phyloP scores from a whole-genome alignment of 768 basidiomycete genomes.

The Infundibulicybe gibba region DNA sequence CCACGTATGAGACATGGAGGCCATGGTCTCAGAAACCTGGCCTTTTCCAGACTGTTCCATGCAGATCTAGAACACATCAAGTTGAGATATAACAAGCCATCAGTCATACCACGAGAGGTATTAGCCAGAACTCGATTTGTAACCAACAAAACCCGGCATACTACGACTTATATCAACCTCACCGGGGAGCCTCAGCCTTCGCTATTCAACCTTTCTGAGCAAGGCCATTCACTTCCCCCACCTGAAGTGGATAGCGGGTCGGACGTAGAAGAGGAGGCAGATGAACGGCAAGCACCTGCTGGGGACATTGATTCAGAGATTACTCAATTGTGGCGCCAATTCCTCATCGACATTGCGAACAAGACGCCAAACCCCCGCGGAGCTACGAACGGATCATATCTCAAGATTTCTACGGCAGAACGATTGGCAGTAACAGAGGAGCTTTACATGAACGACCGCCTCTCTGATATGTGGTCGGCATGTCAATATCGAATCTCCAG shows the following conservation, averaged over 20 bases:
- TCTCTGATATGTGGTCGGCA: background rate
- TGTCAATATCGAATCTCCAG: background rate
- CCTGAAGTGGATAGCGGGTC: background rate
- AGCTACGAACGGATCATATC: slow-evolving; percentile 1
- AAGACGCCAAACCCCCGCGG: slow-evolving; percentile 5
- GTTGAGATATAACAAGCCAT: too few species aligned
- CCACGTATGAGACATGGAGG: background rate
- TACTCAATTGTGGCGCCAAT: slow-evolving; percentile 1
- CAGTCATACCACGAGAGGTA: background rate
- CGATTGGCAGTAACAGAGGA: background rate
- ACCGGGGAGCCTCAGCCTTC: background rate
- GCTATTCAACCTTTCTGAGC: background rate
- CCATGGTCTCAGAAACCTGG: background rate
- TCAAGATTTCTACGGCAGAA: slow-evolving; percentile 2
- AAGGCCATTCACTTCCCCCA: background rate
- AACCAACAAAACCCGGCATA: background rate
- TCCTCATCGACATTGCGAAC: background rate
- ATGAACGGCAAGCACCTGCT: background rate
- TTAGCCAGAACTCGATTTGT: background rate
- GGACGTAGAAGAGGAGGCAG: background rate
- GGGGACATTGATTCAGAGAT: background rate
- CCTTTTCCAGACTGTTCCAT: slow-evolving; percentile 1
- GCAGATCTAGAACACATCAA: background rate
- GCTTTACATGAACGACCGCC: background rate
- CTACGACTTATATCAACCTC: background rate